Base-by-base conservation (phyloP, 2,329 filamentous ascomycete species). In the Diaporthe velutina region DNA sequence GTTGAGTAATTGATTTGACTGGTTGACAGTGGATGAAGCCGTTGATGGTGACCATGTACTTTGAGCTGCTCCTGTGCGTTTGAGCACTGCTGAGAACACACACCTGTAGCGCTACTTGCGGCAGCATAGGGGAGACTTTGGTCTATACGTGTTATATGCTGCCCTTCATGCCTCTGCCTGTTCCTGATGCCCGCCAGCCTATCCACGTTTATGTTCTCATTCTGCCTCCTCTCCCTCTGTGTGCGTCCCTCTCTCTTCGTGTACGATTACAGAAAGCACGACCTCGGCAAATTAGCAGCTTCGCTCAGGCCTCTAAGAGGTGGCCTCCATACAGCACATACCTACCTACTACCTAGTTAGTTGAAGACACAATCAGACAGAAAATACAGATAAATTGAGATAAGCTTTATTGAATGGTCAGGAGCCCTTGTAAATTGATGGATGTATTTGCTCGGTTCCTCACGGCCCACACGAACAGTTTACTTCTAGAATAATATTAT, bases 311-410 rank as follows among this genome's bases (percentile, higher is more conserved):
- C 42, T 64, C 25, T 64, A 25, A 33, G 58, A 45, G 15, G 58
- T 9, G 17, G 33, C 28, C 60, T 64, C 19, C 40, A 64, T 33
- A 48, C 40, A 30, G 40, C 48, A 33, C 60, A 19, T 10, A 17
- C 15, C 4, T 35, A 57, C 54, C 30, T 57, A 57, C 54, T 42
- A 28, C 57, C 57, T 60, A 58, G 22, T 33, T 58, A 58, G 68
- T 58, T 38, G 40, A 71, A 25, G 45, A 33, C 35, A 35, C 6
- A 48, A n/a, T 15, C 52, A 52, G 28, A 71, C 55, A 71, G 42
- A 71, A 71, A 71, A 50, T 61, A 48, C 42, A 71, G 22, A 61
- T 71, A 52, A 71, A 61, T 40, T 61, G 33, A 71, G 48, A 60
- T 61, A 52, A 52, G 8, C 9, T 42, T 17, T 12, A 7, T 12